Percentiles rank a stretch among this genome's conserved stretches.
Conservation (phyloP, 2,329 filamentous ascomycete genomes). For the Tricladium varicosporioides region DNA sequence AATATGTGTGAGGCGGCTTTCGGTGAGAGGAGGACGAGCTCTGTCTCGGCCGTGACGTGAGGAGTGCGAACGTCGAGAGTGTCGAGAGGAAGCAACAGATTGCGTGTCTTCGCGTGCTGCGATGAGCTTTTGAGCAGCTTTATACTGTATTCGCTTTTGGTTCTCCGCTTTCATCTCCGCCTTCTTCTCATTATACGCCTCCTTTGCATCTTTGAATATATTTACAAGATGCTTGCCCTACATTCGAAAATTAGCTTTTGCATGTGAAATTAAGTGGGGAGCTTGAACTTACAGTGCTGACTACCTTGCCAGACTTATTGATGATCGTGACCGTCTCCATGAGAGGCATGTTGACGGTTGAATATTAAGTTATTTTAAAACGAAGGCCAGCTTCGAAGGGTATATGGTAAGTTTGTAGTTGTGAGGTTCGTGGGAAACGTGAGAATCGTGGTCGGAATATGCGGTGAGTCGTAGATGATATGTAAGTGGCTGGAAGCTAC, state of each 20-base stretch:
- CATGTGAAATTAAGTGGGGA: constrained; percentile 12
- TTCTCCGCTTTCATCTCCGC: constrained; percentile 73
- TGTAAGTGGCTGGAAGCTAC: constrained; percentile 1
- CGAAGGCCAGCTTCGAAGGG: constrained; percentile 29
- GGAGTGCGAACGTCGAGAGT: constrained; percentile 29
- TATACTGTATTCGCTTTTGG: constrained; percentile 56
- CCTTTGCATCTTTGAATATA: constrained; percentile 89
- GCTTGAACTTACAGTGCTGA: constrained; percentile 68
- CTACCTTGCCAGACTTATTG: constrained; percentile 87
- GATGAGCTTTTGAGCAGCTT: constrained; percentile 53
- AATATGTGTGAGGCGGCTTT: constrained; percentile 24
- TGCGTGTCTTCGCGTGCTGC: constrained; percentile 43
- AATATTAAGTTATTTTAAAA: constrained; percentile 6
- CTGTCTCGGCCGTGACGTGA: constrained; percentile 20
- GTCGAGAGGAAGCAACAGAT: constrained; percentile 42
- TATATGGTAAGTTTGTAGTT: constrained; percentile 2
- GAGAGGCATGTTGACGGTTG: constrained; percentile 34
- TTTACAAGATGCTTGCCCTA: constrained; percentile 87
- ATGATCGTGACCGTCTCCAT: constrained; percentile 83
- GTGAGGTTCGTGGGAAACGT: constrained; percentile 18
- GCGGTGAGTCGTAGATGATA: constrained; percentile 10
- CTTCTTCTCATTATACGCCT: constrained; percentile 85
- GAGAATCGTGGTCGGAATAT: constrained; percentile 15
- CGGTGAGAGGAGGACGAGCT: constrained; percentile 24
- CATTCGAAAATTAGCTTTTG: constrained; percentile 13